Evolutionary conservation across 2,329 filamentous ascomycete genomes (phyloP).

Genomic region (Colletotrichum sp.): DNA sequence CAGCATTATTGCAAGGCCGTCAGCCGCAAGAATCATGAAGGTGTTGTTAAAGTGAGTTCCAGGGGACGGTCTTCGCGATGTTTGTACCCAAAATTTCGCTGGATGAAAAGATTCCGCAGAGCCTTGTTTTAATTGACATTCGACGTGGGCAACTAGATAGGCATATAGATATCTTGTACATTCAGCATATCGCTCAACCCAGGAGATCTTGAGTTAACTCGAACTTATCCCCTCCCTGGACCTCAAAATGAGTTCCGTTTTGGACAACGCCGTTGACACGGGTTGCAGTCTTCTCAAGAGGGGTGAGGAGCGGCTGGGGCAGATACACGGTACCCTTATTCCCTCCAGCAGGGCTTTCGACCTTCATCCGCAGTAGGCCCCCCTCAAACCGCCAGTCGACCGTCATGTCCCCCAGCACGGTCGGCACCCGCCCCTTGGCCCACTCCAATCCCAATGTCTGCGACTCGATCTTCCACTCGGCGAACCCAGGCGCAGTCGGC

Average conservation of each 20-base stretch:
- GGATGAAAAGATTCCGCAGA: too few species aligned
- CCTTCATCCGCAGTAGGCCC: conserved; percentile 3
- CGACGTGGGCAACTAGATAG: too few species aligned
- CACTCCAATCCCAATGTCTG: conserved; percentile 23
- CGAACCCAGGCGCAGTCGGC: conserved; percentile 24
- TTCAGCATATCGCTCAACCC: too few species aligned
- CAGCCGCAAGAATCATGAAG: too few species aligned
- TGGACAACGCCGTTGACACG: not conserved
- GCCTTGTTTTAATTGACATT: too few species aligned
- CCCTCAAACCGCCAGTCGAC: conserved; percentile 10
- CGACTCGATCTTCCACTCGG: conserved; percentile 21
- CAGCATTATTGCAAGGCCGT: too few species aligned
- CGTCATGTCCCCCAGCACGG: not conserved
- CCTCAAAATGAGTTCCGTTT: not conserved
- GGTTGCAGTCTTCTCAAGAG: not conserved
- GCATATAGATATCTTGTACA: too few species aligned
- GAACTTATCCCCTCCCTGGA: not conserved
- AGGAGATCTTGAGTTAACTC: conserved; percentile 14
- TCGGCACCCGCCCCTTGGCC: conserved; percentile 8
- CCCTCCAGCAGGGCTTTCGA: not conserved
- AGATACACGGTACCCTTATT: not conserved
- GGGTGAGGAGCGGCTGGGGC: not conserved
- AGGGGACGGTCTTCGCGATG: too few species aligned
- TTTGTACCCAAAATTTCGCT: too few species aligned
- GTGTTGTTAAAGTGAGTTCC: too few species aligned